Conservation (phyloP, 495 filamentous ascomycete species). For the Tuber aestivum region DNA sequence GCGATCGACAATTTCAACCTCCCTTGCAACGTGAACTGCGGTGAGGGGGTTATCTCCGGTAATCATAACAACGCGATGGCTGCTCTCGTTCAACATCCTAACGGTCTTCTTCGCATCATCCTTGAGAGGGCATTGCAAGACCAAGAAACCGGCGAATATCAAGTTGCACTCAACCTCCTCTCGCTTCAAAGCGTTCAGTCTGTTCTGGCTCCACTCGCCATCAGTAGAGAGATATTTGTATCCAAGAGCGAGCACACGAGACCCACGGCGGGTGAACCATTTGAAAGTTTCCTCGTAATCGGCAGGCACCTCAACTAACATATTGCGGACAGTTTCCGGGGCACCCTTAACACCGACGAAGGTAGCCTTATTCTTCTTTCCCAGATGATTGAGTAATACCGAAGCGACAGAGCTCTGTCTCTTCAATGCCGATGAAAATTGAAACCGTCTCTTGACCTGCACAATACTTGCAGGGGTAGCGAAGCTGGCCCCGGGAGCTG, state of each 20-base stretch:
- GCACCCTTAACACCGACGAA: conserved; percentile 96
- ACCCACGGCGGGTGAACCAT: conserved; percentile 91
- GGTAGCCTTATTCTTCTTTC: conserved; percentile 68
- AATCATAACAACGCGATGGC: conserved; percentile 98
- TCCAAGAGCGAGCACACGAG: conserved; percentile 84
- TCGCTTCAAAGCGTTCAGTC: conserved; percentile 85
- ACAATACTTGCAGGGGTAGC: conserved; percentile 53
- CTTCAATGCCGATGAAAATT: conserved; percentile 95
- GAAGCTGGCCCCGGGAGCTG: conserved; percentile 45
- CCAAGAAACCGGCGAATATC: conserved; percentile 88
- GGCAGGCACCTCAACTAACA: conserved; percentile 74
- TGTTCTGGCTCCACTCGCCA: conserved; percentile 68
- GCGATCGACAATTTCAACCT: conserved; percentile 96
- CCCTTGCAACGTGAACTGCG: conserved; percentile 86
- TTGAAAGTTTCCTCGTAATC: conserved; percentile 98
- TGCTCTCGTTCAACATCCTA: conserved; percentile 97
- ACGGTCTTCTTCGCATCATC: conserved; percentile 91
- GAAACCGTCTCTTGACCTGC: conserved; percentile 92
- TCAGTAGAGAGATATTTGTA: conserved; percentile 84
- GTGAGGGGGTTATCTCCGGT: conserved; percentile 98
- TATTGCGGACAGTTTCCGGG: conserved; percentile 88
- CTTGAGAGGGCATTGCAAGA: conserved; percentile 92
- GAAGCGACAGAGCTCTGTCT: conserved; percentile 90
- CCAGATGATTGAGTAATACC: conserved; percentile 62
- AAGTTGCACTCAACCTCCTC: conserved; percentile 85